Percentiles rank a stretch among this genome's conserved stretches.
phyloP scores from a whole-genome alignment of 306 rosid species.

The Pueraria montana region DNA sequence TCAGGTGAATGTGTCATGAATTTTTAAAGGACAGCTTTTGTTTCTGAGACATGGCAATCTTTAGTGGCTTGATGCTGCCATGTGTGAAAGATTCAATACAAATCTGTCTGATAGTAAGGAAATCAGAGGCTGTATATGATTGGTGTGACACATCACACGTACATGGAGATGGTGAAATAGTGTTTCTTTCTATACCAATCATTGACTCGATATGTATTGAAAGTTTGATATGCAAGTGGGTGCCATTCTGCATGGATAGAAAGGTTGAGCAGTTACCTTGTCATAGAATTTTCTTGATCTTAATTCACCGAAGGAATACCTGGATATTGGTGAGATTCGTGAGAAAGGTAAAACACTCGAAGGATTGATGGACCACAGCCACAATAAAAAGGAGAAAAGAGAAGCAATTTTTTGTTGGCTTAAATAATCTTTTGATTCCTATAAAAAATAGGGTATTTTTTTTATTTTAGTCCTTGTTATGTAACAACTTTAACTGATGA shows the following conservation, averaged over 20 bases:
- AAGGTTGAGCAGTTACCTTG: background rate
- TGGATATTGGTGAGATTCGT: slow-evolving; percentile 55
- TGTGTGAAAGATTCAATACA: background rate
- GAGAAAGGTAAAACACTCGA: background rate
- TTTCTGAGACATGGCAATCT: background rate
- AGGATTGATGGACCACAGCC: background rate
- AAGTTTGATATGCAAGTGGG: slow-evolving; percentile 39
- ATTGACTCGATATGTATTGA: background rate
- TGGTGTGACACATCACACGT: background rate
- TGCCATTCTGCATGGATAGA: slow-evolving; percentile 51
- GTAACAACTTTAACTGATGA: no score
- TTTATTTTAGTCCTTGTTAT: no score
- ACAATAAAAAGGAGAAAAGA: background rate
- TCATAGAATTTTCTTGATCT: slow-evolving; percentile 40
- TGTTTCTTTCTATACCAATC: background rate
- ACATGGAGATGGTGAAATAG: background rate
- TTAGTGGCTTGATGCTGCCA: background rate
- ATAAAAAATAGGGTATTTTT: no score
- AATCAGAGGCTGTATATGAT: background rate
- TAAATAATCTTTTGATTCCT: no score
- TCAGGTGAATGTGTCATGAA: background rate
- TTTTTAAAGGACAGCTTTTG: background rate
- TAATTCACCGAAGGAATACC: slow-evolving; percentile 66
- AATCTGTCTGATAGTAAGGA: background rate
- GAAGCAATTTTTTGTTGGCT: no score